Conservation (phyloP, 352 stramenopile genomes). For the Phytopythium aichiense region DNA sequence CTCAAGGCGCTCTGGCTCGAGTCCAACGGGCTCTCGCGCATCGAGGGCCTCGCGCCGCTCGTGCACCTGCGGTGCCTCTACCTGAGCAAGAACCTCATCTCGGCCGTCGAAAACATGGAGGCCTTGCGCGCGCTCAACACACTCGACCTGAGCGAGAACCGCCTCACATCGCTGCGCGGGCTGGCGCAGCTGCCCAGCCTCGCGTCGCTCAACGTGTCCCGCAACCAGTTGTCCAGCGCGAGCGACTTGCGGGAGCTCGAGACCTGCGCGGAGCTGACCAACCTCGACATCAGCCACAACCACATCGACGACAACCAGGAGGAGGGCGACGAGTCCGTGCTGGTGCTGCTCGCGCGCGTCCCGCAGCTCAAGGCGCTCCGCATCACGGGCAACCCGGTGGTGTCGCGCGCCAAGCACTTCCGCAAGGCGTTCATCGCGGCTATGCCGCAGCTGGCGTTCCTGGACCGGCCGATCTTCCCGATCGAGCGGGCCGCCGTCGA, state of each 20-base stretch:
- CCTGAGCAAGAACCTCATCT: constrained; percentile 92
- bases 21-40: constrained; percentile 89
- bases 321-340: constrained; percentile 54
- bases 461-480: constrained; percentile 95
- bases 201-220: constrained; percentile 85
- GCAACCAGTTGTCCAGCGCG: constrained; percentile 83
- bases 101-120: constrained; percentile 68
- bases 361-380: constrained; percentile 71
- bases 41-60: constrained; percentile 78
- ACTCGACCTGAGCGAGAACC: constrained; percentile 92
- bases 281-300: constrained; percentile 93
- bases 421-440: constrained; percentile 90
- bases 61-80: constrained; percentile 89
- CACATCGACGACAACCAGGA: constrained; percentile 63
- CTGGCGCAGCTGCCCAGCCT: constrained; percentile 73
- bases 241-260: constrained; percentile 74
- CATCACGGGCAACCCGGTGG: constrained; percentile 89
- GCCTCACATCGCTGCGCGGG: constrained; percentile 79
- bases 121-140: constrained; percentile 80
- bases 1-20: constrained; percentile 96
- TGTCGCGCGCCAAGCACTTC: constrained; percentile 91
- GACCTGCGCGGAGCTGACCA: constrained; percentile 70
- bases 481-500: constrained; percentile 79
- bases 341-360: constrained; percentile 81
- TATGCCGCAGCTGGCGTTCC: constrained; percentile 82